A percentile compares a stretch with the other conserved stretches of the same genome.
Conservation (phyloP, 1,139 yeast genomes). For the Arxiozyma bovina region DNA sequence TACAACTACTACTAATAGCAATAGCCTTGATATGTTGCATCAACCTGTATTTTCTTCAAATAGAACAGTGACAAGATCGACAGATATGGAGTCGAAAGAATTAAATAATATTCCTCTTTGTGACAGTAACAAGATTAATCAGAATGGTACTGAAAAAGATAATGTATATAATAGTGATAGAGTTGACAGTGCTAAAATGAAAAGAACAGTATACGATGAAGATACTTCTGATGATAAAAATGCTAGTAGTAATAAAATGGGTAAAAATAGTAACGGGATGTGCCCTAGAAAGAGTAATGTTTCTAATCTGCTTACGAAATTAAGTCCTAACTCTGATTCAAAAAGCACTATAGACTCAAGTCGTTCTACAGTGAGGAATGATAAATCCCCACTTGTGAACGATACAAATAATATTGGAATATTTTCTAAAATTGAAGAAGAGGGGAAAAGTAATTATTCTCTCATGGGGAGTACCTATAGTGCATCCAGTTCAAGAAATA, state of each 20-base stretch:
- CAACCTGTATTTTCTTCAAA: background rate
- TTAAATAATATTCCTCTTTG: background rate
- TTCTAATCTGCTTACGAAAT: background rate
- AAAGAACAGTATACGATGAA: background rate
- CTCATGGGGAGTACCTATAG: background rate
- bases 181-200: background rate
- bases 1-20: background rate
- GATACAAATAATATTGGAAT: background rate
- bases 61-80: background rate
- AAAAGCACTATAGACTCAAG: background rate
- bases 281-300: background rate
- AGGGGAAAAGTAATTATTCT: background rate
- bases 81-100: background rate
- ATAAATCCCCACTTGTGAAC: background rate
- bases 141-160: background rate
- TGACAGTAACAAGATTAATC: background rate
- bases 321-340: background rate
- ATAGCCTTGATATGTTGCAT: background rate
- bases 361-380: background rate
- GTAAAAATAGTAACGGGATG: background rate
- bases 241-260: no score
- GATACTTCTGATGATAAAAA: background rate
- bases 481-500: conserved; percentile 5
- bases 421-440: background rate
- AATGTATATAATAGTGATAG: background rate